A percentile compares a stretch with the other conserved stretches of the same genome.
Evolutionary conservation across 768 basidiomycete species (phyloP).

Genomic region (Flagelloscypha sp.): DNA sequence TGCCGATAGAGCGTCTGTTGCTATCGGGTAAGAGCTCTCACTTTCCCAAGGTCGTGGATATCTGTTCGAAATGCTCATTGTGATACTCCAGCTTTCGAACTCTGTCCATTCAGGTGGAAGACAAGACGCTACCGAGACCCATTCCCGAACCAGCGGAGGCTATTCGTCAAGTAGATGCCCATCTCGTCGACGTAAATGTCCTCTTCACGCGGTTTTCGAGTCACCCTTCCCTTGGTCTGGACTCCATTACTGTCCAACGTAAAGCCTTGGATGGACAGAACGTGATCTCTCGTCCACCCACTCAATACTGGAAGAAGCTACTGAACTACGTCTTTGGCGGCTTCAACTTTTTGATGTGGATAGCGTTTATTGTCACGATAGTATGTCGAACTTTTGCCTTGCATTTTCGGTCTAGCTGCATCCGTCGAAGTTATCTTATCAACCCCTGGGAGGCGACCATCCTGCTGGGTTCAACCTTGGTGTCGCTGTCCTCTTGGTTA

Average conservation of each 20-base stretch:
- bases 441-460: constrained; percentile 36
- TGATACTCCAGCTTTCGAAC: constrained; percentile 36
- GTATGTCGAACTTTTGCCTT: constrained; percentile 18
- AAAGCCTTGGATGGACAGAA: constrained; percentile 35
- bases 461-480: constrained; percentile 40
- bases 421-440: constrained; percentile 38
- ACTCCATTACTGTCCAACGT: constrained; percentile 33
- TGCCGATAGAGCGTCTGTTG: too few relatives aligned
- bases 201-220: constrained; percentile 36
- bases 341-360: constrained; percentile 49
- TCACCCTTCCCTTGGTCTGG: constrained; percentile 38
- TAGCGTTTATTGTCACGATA: constrained; percentile 41
- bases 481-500: constrained; percentile 40
- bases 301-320: constrained; percentile 39
- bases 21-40: too few relatives aligned
- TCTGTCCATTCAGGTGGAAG: constrained; percentile 35
- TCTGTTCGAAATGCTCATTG: too few relatives aligned
- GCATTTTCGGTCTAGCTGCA: background rate
- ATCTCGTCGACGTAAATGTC: constrained; percentile 31
- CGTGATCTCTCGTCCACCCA: constrained; percentile 39
- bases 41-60: too few relatives aligned
- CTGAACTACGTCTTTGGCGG: constrained; percentile 49
- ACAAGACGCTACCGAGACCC: constrained; percentile 13
- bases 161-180: constrained; percentile 41
- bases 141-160: constrained; percentile 27